These are phyloP conservation scores for Tetrapisispora namnaoensis DNA, from an alignment of 805 yeast species.

Conservation along the genomic window DNA sequence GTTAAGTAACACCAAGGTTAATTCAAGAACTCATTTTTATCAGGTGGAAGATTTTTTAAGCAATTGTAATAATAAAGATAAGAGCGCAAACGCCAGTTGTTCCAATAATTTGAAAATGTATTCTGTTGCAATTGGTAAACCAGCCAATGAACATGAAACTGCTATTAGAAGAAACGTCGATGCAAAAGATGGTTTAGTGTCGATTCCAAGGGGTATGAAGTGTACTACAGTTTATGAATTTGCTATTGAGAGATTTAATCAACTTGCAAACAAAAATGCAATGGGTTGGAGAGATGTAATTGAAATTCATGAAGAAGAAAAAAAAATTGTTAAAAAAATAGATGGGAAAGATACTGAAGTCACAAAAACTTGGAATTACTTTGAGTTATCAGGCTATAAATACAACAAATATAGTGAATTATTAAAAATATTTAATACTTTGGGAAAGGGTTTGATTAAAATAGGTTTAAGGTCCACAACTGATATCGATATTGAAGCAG, in stretches of 20 bases:
- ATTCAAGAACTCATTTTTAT: background rate
- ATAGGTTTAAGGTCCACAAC: slow-evolving; percentile 59
- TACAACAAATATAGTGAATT: slow-evolving; percentile 56
- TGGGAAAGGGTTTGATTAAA: slow-evolving; percentile 68
- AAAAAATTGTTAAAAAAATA: slow-evolving; percentile 60
- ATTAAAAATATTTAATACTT: slow-evolving; percentile 35
- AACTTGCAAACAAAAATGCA: slow-evolving; percentile 43
- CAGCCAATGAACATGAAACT: slow-evolving; percentile 62
- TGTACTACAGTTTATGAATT: slow-evolving; percentile 65
- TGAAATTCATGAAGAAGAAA: slow-evolving; percentile 68
- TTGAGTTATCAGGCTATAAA: slow-evolving; percentile 65
- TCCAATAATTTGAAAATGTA: slow-evolving; percentile 6
- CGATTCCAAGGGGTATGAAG: slow-evolving; percentile 54
- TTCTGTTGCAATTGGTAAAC: slow-evolving; percentile 56
- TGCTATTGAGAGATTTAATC: slow-evolving; percentile 48
- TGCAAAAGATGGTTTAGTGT: slow-evolving; percentile 31
- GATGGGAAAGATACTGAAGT: slow-evolving; percentile 67
- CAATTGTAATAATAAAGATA: background rate
- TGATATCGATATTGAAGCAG: slow-evolving; percentile 31
- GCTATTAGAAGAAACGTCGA: slow-evolving; percentile 68
- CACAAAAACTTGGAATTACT: slow-evolving; percentile 81
- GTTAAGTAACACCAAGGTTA: background rate
- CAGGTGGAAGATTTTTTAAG: background rate
- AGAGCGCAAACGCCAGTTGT: background rate
- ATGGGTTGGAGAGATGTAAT: slow-evolving; percentile 73